Conservation (phyloP, 2,329 filamentous ascomycete species). For the Nigrospora sphaerica region DNA sequence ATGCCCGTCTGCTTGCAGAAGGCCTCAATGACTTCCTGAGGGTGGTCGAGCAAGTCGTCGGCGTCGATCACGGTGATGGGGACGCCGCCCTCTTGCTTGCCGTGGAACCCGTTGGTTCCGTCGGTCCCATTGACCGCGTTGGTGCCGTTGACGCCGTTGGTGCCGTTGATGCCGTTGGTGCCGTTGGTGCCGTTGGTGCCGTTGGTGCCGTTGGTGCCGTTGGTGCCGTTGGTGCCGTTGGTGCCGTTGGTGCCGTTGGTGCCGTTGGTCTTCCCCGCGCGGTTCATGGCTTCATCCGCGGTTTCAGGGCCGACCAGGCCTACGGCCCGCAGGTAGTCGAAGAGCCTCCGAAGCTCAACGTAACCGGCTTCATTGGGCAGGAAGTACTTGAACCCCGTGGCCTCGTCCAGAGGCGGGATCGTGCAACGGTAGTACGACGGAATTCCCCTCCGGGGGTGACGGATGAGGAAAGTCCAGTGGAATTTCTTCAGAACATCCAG, state of each 20-base stretch:
- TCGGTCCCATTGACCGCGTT: slow-evolving; percentile 58
- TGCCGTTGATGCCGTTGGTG: slow-evolving; percentile 10
- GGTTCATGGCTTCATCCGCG: slow-evolving; percentile 30
- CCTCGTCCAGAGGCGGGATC: slow-evolving; percentile 71
- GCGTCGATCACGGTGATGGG: slow-evolving; percentile 86
- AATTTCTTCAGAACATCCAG: slow-evolving; percentile 66
- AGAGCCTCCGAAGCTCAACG: slow-evolving; percentile 74
- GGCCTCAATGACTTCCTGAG: slow-evolving; percentile 63
- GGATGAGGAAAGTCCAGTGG: slow-evolving; percentile 95
- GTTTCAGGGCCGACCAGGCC: slow-evolving; percentile 64
- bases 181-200: slow-evolving; percentile 31
- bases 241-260: slow-evolving; percentile 15
- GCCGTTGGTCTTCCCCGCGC: slow-evolving; percentile 11
- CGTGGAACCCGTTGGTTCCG: slow-evolving; percentile 21
- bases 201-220: slow-evolving; percentile 31
- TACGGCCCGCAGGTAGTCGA: slow-evolving; percentile 71
- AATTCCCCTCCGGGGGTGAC: slow-evolving; percentile 84
- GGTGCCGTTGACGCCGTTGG: slow-evolving; percentile 14
- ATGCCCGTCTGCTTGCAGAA: slow-evolving; percentile 81
- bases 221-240: slow-evolving; percentile 32
- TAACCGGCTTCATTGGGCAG: slow-evolving; percentile 87
- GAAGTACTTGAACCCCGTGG: slow-evolving; percentile 84
- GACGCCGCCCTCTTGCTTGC: slow-evolving; percentile 28
- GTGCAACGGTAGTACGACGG: slow-evolving; percentile 95
- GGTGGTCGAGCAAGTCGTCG: slow-evolving; percentile 86